Conservation (phyloP, 768 basidiomycete genomes). For the Termitomyces sp. region DNA sequence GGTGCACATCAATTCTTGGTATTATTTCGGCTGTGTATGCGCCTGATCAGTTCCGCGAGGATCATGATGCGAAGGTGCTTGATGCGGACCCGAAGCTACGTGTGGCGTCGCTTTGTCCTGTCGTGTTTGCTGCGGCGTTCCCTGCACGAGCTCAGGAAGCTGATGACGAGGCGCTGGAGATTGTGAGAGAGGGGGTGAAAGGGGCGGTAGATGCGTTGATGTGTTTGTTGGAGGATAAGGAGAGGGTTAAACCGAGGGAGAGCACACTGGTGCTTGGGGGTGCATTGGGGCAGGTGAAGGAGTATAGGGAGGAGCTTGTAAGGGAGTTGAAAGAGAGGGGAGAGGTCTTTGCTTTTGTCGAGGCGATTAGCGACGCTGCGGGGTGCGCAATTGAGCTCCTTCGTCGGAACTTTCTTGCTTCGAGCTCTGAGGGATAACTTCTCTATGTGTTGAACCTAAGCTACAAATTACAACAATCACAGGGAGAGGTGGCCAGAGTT, state of each 20-base stretch:
- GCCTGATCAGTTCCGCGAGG: slow-evolving; percentile 15
- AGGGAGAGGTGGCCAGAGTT: not conserved
- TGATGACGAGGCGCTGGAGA: slow-evolving; percentile 21
- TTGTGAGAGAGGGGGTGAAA: slow-evolving; percentile 19
- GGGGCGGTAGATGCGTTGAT: slow-evolving; percentile 17
- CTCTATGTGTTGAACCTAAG: not conserved
- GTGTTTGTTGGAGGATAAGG: slow-evolving; percentile 7
- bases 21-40: slow-evolving; percentile 25
- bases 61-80: not conserved
- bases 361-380: slow-evolving; percentile 20
- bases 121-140: slow-evolving; percentile 23
- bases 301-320: slow-evolving; percentile 17
- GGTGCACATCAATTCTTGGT: slow-evolving; percentile 18
- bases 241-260: slow-evolving; percentile 2
- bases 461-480: not conserved
- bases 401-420: slow-evolving; percentile 12
- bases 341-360: slow-evolving; percentile 18
- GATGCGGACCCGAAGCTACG: slow-evolving; percentile 26
- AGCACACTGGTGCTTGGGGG: slow-evolving; percentile 26
- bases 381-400: slow-evolving; percentile 18
- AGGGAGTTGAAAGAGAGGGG: slow-evolving; percentile 13
- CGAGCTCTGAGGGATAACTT: not conserved
- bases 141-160: slow-evolving; percentile 4
- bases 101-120: slow-evolving; percentile 22
- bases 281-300: slow-evolving; percentile 21